Percentiles rank a stretch among this genome's conserved stretches.
phyloP scores from a whole-genome alignment of 129 eudicot genomes.

The Gnaphalium uliginosum region DNA sequence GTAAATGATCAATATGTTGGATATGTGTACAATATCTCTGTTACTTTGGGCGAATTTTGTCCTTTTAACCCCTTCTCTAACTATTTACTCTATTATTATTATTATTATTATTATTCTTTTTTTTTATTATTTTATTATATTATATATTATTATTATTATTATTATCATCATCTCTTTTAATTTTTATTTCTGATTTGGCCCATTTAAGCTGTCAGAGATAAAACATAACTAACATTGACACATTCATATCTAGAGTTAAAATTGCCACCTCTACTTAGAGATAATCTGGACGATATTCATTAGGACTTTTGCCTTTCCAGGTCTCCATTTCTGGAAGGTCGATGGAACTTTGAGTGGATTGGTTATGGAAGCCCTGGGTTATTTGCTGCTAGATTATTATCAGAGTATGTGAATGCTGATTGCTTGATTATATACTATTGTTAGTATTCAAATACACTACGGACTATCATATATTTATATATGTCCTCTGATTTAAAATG shows the following conservation, averaged over 20 bases:
- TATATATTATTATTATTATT: too few species aligned
- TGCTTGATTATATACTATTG: background rate
- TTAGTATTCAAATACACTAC: too few species aligned
- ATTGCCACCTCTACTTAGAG: background rate
- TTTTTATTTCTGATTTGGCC: background rate
- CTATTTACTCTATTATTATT: too few species aligned
- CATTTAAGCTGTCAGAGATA: background rate
- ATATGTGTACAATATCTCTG: background rate
- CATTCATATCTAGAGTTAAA: background rate
- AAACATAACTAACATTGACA: background rate
- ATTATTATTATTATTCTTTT: too few species aligned
- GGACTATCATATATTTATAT: background rate
- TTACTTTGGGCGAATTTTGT: too few species aligned
- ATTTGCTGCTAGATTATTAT: constrained; percentile 55
- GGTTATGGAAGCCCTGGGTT: constrained; percentile 82
- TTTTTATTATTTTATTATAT: too few species aligned
- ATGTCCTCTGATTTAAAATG: background rate
- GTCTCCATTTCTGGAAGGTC: constrained; percentile 86
- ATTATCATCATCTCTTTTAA: too few species aligned
- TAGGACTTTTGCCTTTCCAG: constrained; percentile 46
- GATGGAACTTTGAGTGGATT: constrained; percentile 89
- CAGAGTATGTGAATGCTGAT: constrained; percentile 54
- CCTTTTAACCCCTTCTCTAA: background rate
- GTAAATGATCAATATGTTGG: background rate
- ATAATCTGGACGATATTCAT: constrained; percentile 17